Base-by-base conservation (phyloP, 1,284 basidiomycete species). In the Neolentinus lepideus region DNA sequence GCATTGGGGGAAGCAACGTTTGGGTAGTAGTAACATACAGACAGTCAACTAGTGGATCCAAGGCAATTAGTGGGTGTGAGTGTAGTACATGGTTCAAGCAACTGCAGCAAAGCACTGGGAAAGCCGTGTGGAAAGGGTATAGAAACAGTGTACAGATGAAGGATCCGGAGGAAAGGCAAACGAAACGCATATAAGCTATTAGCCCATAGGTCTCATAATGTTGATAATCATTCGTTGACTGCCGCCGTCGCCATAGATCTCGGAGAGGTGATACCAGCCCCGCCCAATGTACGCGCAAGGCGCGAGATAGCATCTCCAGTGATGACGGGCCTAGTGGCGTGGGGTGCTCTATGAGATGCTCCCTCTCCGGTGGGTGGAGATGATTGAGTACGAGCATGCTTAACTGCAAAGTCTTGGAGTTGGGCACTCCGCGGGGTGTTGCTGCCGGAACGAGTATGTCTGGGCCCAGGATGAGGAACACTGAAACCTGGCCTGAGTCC, bases 261-360 rank as follows among this genome's bases (percentile, higher is more conserved):
- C 27, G 62, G 63, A 57, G 63, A 67, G 27, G 62, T 57, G 9
- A 56, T 45, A 25, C 69, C 63, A 2, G 63, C 56, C n/a, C 66
- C 71, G 0, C 76, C 83, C 48, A 89, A 80, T 2, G 83, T 81
- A 59, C 78, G 74, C 25, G 79, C 81, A 31, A 90, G 66, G 56
- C 75, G 74, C 10, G 85, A 82, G 38, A 88, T 76, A 2, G 85
- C 87, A 53, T 82, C 84, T 14, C 74, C 81, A 6, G 83, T 85
- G 61, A 90, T 77, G 45, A 89, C 75, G 19, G 87, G 86, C 9
- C 86, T 77, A n/a, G 75, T 70, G 22, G 71, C 60, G 61, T 83
- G 78, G 21, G 71, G 68, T 21, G 67, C 56, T 25, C 47, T 21
- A 33, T 80, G 78, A 33, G 74, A 66, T 53, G 63, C 67, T 43